Conservation (phyloP, 2,329 filamentous ascomycete species). For the Phaeosphaeria sp. region DNA sequence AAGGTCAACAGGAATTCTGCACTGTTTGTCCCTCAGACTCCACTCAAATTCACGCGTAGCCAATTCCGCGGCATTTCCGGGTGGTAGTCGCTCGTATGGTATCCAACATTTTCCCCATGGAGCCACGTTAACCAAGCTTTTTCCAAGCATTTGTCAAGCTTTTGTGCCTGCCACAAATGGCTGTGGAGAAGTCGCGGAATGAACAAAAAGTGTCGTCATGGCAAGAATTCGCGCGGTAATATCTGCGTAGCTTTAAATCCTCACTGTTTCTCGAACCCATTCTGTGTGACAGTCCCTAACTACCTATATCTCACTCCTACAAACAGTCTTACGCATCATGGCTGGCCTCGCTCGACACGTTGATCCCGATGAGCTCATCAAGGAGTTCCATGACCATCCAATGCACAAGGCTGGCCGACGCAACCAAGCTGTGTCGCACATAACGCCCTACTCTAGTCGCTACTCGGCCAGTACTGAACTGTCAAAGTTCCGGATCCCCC, state of each 20-base stretch:
- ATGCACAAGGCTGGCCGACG: constrained; percentile 48
- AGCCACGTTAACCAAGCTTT: constrained; percentile 33
- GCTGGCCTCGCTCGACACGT: constrained; percentile 59
- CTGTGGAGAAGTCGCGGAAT: constrained; percentile 1
- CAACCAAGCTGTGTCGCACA: constrained; percentile 55
- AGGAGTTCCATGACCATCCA: constrained; percentile 58
- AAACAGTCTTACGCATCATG: constrained; percentile 43
- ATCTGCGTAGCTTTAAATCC: background rate
- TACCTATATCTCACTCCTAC: too few species aligned
- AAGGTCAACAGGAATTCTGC: background rate
- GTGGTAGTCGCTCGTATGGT: background rate
- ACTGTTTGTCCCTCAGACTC: background rate
- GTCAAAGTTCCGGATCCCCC: constrained; percentile 66
- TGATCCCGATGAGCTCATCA: constrained; percentile 61
- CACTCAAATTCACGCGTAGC: background rate
- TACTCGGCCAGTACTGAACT: constrained; percentile 64
- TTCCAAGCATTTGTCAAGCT: constrained; percentile 38
- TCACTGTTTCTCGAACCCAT: too few species aligned
- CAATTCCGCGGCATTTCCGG: background rate
- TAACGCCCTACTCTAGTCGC: constrained; percentile 64
- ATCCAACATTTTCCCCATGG: background rate
- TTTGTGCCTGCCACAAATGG: constrained; percentile 12
- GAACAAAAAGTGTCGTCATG: constrained; percentile 20
- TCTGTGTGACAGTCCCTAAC: too few species aligned
- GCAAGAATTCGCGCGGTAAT: constrained; percentile 1